phyloP scores from a whole-genome alignment of 352 stramenopile genomes.

The Globisporangium lucens region DNA sequence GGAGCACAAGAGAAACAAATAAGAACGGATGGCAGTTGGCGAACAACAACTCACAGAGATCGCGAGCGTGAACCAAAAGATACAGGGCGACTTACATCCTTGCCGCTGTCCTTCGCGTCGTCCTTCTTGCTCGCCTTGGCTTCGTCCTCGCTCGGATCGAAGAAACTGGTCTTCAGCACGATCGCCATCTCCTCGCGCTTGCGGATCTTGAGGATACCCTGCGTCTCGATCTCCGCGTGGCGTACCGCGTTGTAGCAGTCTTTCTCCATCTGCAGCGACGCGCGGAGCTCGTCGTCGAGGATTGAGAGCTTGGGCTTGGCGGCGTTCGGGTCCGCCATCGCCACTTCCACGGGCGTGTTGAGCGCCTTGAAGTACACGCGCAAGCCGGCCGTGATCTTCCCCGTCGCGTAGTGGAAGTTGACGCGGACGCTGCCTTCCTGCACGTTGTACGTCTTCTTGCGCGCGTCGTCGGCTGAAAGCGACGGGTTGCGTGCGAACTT shows the following conservation, averaged over 20 bases:
- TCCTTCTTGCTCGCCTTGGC: conserved; percentile 56
- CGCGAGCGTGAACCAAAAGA: not conserved
- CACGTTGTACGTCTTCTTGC: conserved; percentile 90
- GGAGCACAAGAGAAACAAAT: not conserved
- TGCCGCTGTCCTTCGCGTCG: conserved; percentile 58
- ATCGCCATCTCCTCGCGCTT: conserved; percentile 88
- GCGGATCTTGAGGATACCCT: conserved; percentile 88
- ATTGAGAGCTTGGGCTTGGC: conserved; percentile 70
- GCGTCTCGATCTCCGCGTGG: conserved; percentile 86
- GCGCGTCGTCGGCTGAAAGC: conserved; percentile 68
- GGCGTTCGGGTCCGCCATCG: conserved; percentile 65
- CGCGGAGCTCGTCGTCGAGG: conserved; percentile 67
- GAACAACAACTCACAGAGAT: not conserved
- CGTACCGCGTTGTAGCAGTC: conserved; percentile 88
- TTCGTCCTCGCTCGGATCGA: conserved; percentile 73
- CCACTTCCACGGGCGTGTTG: conserved; percentile 63
- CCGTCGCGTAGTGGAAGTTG: conserved; percentile 90
- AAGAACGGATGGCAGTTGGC: not conserved
- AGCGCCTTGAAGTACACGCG: conserved; percentile 80
- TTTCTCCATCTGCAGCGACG: conserved; percentile 82
- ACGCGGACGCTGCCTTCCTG: conserved; percentile 87
- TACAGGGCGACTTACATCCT: conserved; percentile 40
- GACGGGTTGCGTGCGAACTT: conserved; percentile 79
- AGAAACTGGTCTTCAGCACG: conserved; percentile 81
- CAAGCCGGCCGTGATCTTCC: conserved; percentile 87